Base-by-base conservation (phyloP, 768 basidiomycete species). In the Piloderma croceum region DNA sequence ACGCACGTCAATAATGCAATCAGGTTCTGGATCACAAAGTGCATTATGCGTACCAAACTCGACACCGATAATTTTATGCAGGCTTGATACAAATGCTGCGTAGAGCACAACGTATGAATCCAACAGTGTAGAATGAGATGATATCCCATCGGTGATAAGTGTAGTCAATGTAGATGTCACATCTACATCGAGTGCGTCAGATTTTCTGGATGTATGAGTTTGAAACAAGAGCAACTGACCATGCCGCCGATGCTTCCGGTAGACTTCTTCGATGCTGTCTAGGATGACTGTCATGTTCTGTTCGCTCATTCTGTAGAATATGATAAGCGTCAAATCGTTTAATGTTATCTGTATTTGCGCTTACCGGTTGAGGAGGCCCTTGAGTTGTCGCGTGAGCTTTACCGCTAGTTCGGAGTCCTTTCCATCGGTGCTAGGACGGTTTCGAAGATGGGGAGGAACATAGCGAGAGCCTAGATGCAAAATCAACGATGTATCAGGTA, bases 61-160 rank as follows among this genome's bases (percentile, higher is more conserved):
- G 34, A 90, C 65, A 5, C 92, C 91, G 11, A 90, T 64, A 21
- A 89, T 68, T 57, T 82, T 84, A 61, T 93, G 78, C 33, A 97
- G 61, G 41, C 80, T 77, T 3, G 87, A 79, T 22, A 94, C 76
- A 36, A 97, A 79, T 0, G 89, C 84, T 1, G 90, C 90, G 53
- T 94, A 80, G 2, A 96, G 70, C 9, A 88, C 81, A 31, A 96
- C 89, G 52, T 88, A 93, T 5, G 89, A 89, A 58, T 94, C 91
- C 31, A 96, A 71, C 3, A 89, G 70, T 20, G 83, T 81, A 0
- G 86, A 78, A 58, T 87, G 87, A 13, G 81, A 74, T 3, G 89
- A 79, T 39, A 93, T 87, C 31, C 83, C 81, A 41, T 81, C 73
- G 35, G 91, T 75, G 38, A 94, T 77, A 36, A 96, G 66, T 3